Percentiles rank a stretch among this genome's conserved stretches.
phyloP scores from a whole-genome alignment of 768 basidiomycete species.

The Hericium rajendrae region DNA sequence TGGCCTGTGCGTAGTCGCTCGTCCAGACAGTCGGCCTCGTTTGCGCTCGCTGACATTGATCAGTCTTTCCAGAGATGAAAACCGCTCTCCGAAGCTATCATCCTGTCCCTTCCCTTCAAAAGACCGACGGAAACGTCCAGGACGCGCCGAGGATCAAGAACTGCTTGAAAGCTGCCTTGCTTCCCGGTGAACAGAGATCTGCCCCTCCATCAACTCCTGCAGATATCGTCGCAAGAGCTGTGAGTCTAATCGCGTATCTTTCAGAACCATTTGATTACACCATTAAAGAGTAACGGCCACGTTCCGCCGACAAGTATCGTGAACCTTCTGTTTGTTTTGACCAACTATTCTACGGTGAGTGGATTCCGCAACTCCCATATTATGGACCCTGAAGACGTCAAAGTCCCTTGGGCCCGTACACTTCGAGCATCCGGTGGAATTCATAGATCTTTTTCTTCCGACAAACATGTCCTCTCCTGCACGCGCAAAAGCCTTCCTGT shows the following conservation, averaged over 20 bases:
- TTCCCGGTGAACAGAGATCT: conserved; percentile 57
- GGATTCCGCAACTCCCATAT: neutral
- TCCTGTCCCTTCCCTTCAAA: conserved; percentile 82
- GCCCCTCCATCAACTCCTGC: conserved; percentile 64
- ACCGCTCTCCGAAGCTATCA: conserved; percentile 85
- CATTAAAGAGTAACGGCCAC: conserved; percentile 40
- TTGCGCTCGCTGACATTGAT: conserved; percentile 9
- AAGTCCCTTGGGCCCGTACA: conserved; percentile 40
- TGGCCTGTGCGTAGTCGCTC: conserved; percentile 54
- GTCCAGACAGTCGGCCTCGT: neutral
- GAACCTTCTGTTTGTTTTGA: conserved; percentile 77
- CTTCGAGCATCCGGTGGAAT: conserved; percentile 67
- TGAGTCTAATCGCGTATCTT: conserved; percentile 22
- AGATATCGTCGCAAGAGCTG: conserved; percentile 60
- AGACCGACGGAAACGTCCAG: conserved; percentile 80
- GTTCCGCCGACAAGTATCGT: conserved; percentile 79
- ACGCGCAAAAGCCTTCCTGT: conserved; percentile 73
- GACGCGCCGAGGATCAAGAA: conserved; percentile 91
- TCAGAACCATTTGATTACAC: conserved; percentile 6
- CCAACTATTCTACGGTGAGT: conserved; percentile 68
- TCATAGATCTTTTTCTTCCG: conserved; percentile 80
- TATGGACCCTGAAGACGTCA: neutral
- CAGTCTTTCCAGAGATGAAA: conserved; percentile 92
- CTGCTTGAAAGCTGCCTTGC: conserved; percentile 71
- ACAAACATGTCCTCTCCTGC: conserved; percentile 60